Percentiles rank a stretch among this genome's conserved stretches.
Evolutionary conservation across 2,329 filamentous ascomycete species (phyloP).

Genomic region (Cryphonectria carpinicola): DNA sequence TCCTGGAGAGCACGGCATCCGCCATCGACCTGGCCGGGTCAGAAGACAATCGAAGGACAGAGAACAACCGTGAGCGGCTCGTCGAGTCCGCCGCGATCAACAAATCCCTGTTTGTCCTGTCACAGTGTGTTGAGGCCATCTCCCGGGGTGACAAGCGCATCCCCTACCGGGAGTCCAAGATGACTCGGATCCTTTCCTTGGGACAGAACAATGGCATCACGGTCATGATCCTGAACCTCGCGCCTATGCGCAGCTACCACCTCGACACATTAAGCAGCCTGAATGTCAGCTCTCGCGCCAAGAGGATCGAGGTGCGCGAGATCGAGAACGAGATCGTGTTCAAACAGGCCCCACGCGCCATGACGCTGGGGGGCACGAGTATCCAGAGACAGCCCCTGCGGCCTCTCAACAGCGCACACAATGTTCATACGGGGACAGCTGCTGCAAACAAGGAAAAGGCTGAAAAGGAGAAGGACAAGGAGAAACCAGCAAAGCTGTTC

Average conservation of each 20-base stretch:
- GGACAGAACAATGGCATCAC: conserved; percentile 96
- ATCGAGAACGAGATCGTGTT: conserved; percentile 95
- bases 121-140: conserved; percentile 95
- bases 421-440: conserved; percentile 66
- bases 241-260: conserved; percentile 89
- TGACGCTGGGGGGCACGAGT: conserved; percentile 44
- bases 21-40: conserved; percentile 95
- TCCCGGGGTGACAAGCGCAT: conserved; percentile 75
- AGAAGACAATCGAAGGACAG: conserved; percentile 91
- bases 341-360: conserved; percentile 69
- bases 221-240: conserved; percentile 94
- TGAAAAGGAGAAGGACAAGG: conserved; percentile 50
- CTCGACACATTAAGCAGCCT: conserved; percentile 91
- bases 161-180: conserved; percentile 93
- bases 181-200: conserved; percentile 90
- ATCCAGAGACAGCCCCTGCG: conserved; percentile 75
- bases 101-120: conserved; percentile 92
- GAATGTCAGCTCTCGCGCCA: conserved; percentile 93
- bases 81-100: conserved; percentile 98
- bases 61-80: conserved; percentile 89
- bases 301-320: conserved; percentile 94
- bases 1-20: conserved; percentile 80
- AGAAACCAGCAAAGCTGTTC: conserved; percentile 82
- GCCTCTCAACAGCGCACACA: conserved; percentile 75
- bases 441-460: conserved; percentile 49